These are phyloP conservation scores for Saccharomyces hybrid DNA, from an alignment of 1,139 yeast species.

Conservation along the genomic window DNA sequence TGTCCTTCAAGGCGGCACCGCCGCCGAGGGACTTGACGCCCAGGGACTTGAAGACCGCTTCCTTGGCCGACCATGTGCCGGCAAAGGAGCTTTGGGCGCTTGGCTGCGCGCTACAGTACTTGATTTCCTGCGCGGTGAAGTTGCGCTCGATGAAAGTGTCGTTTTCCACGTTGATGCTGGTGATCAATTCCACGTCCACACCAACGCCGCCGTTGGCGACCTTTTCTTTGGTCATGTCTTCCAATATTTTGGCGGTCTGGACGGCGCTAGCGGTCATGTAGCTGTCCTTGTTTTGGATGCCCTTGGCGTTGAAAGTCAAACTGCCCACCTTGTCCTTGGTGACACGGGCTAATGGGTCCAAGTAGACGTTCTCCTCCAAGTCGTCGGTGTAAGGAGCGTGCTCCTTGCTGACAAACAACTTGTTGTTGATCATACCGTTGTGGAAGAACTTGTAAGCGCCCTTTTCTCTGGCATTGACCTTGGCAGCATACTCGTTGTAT, in stretches of 20 bases:
- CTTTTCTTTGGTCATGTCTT: constrained; percentile 41
- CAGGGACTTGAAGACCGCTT: constrained; percentile 94
- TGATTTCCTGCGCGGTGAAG: constrained; percentile 74
- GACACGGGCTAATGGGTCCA: constrained; percentile 93
- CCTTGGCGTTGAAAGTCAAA: constrained; percentile 40
- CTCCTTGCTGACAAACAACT: constrained; percentile 89
- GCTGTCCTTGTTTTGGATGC: constrained; percentile 30
- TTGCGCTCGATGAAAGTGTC: constrained; percentile 88
- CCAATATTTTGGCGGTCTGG: constrained; percentile 29
- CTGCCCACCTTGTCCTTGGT: constrained; percentile 43
- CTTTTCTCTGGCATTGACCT: constrained; percentile 78
- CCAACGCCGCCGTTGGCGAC: constrained; percentile 47
- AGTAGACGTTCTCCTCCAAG: constrained; percentile 80
- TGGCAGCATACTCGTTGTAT: constrained; percentile 61
- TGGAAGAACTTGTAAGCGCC: constrained; percentile 93
- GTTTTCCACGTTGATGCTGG: constrained; percentile 73
- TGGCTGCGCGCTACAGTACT: constrained; percentile 67
- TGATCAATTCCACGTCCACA: constrained; percentile 89
- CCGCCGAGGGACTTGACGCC: constrained; percentile 89
- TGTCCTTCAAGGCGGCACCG: constrained; percentile 87
- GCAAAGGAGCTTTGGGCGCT: constrained; percentile 86
- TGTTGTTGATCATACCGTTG: constrained; percentile 85
- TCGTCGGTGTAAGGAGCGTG: constrained; percentile 87
- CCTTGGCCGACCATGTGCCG: constrained; percentile 99
- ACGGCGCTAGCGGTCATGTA: constrained; percentile 16